Evolutionary conservation across 2,329 filamentous ascomycete genomes (phyloP).

Genomic region (Colletotrichum lini): DNA sequence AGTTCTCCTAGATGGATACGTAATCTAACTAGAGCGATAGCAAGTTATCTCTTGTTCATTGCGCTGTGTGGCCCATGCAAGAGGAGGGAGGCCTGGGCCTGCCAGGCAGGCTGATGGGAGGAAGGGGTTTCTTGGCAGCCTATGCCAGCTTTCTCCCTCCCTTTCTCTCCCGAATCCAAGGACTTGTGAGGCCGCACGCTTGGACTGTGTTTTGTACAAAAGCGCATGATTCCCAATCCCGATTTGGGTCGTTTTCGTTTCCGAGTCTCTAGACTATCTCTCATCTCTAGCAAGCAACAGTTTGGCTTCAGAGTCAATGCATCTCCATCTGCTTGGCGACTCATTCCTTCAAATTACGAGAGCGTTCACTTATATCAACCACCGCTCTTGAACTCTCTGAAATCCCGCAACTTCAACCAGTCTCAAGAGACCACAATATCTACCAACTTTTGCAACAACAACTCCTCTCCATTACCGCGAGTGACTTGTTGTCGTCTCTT

Average conservation of each 20-base stretch:
- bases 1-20: conserved; percentile 18
- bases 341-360: neutral
- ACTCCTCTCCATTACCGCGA: neutral
- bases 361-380: neutral
- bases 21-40: conserved; percentile 34
- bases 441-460: neutral
- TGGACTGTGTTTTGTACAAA: conserved; percentile 33
- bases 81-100: conserved; percentile 13
- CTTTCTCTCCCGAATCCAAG: conserved; percentile 2
- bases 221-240: conserved; percentile 29
- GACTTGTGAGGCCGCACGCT: conserved; percentile 10
- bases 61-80: neutral
- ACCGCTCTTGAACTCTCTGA: neutral
- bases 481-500: conserved; percentile 19
- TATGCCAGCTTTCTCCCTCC: conserved; percentile 1
- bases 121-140: conserved; percentile 27
- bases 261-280: conserved; percentile 1
- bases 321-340: neutral
- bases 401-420: neutral
- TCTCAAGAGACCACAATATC: neutral
- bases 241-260: neutral
- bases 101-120: conserved; percentile 24
- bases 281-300: conserved; percentile 4
- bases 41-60: conserved; percentile 11
- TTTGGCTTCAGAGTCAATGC: conserved; percentile 10